Evolutionary conservation across 495 filamentous ascomycete genomes (phyloP).

Genomic region (Penicillium tannophilum): DNA sequence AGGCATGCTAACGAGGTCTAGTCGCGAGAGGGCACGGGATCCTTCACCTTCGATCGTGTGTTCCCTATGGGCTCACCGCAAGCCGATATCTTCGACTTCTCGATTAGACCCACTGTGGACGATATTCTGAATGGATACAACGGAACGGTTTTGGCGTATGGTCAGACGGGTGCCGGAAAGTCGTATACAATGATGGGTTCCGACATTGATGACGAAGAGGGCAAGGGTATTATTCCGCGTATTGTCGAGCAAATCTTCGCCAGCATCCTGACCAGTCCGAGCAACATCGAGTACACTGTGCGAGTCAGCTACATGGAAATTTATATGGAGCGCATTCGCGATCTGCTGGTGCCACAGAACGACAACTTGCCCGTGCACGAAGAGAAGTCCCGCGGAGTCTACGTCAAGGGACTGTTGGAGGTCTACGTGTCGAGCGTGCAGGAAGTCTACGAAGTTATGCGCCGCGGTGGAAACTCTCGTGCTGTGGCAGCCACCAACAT

Average conservation of each 20-base stretch:
- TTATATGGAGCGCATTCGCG: constrained; percentile 98
- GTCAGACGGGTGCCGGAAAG: constrained; percentile 97
- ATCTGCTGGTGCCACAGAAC: constrained; percentile 87
- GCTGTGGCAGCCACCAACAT: constrained; percentile 99
- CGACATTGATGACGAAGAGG: constrained; percentile 88
- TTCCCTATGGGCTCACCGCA: constrained; percentile 91
- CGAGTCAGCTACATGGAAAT: constrained; percentile 99
- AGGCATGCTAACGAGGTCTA: constrained; percentile 37
- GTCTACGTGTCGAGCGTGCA: constrained; percentile 94
- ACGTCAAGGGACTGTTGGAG: constrained; percentile 93
- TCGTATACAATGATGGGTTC: constrained; percentile 99
- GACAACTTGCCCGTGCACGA: constrained; percentile 97
- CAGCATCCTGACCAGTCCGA: constrained; percentile 85
- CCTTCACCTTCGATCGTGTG: constrained; percentile 96
- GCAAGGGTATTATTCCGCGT: constrained; percentile 91
- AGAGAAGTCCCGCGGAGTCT: constrained; percentile 93
- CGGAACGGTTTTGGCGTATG: constrained; percentile 98
- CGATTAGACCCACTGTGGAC: constrained; percentile 92
- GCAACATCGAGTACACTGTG: constrained; percentile 96
- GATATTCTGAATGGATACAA: constrained; percentile 99
- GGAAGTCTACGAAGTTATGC: constrained; percentile 97
- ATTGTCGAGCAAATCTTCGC: constrained; percentile 98
- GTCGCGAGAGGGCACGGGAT: constrained; percentile 79
- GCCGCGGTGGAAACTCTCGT: constrained; percentile 82
- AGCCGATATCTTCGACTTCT: constrained; percentile 93